Conservation (phyloP, 2,329 filamentous ascomycete genomes). For the Fusarium camptoceras region DNA sequence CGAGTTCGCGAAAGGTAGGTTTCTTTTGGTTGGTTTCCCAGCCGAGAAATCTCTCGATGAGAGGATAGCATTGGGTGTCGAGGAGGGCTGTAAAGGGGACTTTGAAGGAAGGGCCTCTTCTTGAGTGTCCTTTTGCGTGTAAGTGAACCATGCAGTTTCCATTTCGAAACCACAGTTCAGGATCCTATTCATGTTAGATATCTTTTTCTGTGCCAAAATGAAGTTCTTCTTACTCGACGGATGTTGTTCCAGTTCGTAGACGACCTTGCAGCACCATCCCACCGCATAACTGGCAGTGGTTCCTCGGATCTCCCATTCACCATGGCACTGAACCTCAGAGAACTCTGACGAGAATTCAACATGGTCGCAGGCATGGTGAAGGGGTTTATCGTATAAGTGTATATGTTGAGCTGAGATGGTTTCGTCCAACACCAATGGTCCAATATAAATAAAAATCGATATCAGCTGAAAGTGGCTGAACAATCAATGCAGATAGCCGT, state of each 20-base stretch:
- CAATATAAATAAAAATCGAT: conserved; percentile 7
- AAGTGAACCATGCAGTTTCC: conserved; percentile 79
- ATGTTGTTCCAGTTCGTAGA: conserved; percentile 61
- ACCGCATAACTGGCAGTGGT: conserved; percentile 55
- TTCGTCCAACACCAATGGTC: background rate
- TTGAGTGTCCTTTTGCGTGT: conserved; percentile 73
- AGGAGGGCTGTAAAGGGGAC: conserved; percentile 70
- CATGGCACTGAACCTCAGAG: conserved; percentile 45
- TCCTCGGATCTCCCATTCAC: conserved; percentile 44
- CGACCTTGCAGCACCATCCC: conserved; percentile 62
- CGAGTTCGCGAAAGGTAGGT: conserved; percentile 47
- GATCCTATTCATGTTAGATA: conserved; percentile 65
- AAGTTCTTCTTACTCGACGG: conserved; percentile 55
- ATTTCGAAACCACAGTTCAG: conserved; percentile 75
- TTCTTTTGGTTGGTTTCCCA: conserved; percentile 45
- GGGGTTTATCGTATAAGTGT: conserved; percentile 9
- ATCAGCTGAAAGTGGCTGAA: conserved; percentile 12
- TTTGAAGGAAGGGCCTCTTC: conserved; percentile 74
- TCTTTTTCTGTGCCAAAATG: background rate
- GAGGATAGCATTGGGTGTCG: conserved; percentile 66
- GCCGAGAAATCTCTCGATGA: conserved; percentile 66
- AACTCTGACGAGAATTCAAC: conserved; percentile 30
- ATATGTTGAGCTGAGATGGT: background rate
- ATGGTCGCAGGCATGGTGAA: conserved; percentile 6
- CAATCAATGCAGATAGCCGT: conserved; percentile 28